Evolutionary conservation across 2,329 filamentous ascomycete species (phyloP).

Genomic region (Phialocephala sp.): DNA sequence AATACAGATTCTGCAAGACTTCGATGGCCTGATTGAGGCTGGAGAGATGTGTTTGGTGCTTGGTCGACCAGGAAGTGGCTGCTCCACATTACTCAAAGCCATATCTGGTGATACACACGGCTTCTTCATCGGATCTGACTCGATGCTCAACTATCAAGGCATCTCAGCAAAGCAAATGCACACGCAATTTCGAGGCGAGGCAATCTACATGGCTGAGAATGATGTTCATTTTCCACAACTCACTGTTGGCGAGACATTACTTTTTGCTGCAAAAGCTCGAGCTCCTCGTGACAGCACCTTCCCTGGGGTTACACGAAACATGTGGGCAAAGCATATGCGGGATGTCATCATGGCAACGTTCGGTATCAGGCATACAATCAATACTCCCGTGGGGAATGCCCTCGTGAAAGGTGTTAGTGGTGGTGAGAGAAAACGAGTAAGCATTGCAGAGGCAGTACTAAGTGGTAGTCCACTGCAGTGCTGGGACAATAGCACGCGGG

Average conservation of each 20-base stretch:
- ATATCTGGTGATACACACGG: constrained; percentile 60
- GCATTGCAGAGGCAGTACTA: constrained; percentile 74
- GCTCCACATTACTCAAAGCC: constrained; percentile 66
- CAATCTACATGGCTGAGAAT: constrained; percentile 76
- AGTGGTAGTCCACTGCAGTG: constrained; percentile 64
- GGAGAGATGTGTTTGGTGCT: constrained; percentile 72
- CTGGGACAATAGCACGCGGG: constrained; percentile 78
- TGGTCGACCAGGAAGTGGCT: constrained; percentile 65
- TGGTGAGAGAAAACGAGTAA: constrained; percentile 77
- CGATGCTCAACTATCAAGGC: constrained; percentile 66
- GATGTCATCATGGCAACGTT: constrained; percentile 73
- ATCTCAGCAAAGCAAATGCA: constrained; percentile 57
- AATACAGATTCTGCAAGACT: constrained; percentile 59
- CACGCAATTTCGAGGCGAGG: constrained; percentile 60
- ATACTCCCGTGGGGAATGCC: constrained; percentile 76
- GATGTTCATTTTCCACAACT: constrained; percentile 73
- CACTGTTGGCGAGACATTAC: constrained; percentile 75
- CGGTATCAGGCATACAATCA: constrained; percentile 71
- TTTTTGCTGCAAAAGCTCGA: constrained; percentile 71
- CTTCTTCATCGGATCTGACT: constrained; percentile 54
- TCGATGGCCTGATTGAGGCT: constrained; percentile 65
- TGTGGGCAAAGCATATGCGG: constrained; percentile 49
- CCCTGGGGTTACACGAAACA: constrained; percentile 47
- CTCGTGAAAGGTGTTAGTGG: constrained; percentile 70
- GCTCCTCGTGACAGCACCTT: constrained; percentile 61